A percentile compares a stretch with the other conserved stretches of the same genome.
phyloP scores from a whole-genome alignment of 2,329 filamentous ascomycete genomes.

The Dothistroma septosporum region DNA sequence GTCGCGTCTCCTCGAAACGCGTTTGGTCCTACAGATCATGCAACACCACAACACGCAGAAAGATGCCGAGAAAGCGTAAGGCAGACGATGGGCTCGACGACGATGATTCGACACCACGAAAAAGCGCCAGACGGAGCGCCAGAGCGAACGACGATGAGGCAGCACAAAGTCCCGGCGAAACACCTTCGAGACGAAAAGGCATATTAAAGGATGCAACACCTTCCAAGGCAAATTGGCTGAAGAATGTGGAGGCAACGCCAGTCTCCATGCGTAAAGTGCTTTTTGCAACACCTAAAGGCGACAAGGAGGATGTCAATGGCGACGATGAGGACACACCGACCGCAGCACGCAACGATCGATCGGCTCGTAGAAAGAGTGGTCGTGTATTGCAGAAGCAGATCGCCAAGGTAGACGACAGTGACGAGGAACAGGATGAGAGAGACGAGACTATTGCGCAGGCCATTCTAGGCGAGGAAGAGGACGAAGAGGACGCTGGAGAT shows the following conservation, averaged over 20 bases:
- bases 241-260: slow-evolving; percentile 37
- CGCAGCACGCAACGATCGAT: slow-evolving; percentile 69
- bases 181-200: slow-evolving; percentile 33
- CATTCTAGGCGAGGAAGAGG: slow-evolving; percentile 26
- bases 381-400: slow-evolving; percentile 69
- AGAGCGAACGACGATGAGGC: slow-evolving; percentile 10
- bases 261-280: slow-evolving; percentile 44
- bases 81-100: slow-evolving; percentile 18
- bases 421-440: slow-evolving; percentile 61
- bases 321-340: slow-evolving; percentile 39
- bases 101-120: slow-evolving; percentile 26
- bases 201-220: slow-evolving; percentile 31
- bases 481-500: slow-evolving; percentile 30
- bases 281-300: slow-evolving; percentile 44
- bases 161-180: slow-evolving; percentile 22
- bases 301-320: slow-evolving; percentile 44
- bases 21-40: neutral
- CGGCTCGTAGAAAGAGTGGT: slow-evolving; percentile 80
- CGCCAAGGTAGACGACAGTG: slow-evolving; percentile 59
- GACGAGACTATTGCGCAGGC: slow-evolving; percentile 31
- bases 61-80: slow-evolving; percentile 27
- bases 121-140: slow-evolving; percentile 19
- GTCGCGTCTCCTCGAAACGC: slow-evolving; percentile 9
- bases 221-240: slow-evolving; percentile 24
- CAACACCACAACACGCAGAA: neutral